phyloP scores from a whole-genome alignment of 1,284 basidiomycete genomes.

The Kwoniella shivajii region DNA sequence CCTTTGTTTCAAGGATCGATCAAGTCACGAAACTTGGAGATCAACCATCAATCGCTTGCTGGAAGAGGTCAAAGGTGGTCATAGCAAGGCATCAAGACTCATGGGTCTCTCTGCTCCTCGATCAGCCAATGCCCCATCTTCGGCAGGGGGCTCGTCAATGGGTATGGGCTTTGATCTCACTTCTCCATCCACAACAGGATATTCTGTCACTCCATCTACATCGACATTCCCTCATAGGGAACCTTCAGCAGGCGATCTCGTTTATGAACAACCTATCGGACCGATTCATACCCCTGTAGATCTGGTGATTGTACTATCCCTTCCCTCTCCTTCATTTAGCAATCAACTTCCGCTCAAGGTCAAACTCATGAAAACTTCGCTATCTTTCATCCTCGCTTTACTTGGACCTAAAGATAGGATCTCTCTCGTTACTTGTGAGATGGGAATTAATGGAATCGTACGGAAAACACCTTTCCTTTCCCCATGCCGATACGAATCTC shows the following conservation, averaged over 20 bases:
- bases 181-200: slow-evolving; percentile 10
- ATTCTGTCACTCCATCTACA: slow-evolving; percentile 6
- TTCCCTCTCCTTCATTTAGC: slow-evolving; percentile 79
- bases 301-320: slow-evolving; percentile 84
- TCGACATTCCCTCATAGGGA: slow-evolving; percentile 10
- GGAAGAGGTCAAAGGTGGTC: slow-evolving; percentile 28
- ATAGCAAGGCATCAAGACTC: slow-evolving; percentile 31
- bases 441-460: slow-evolving; percentile 71
- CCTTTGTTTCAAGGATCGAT: slow-evolving; percentile 86
- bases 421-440: slow-evolving; percentile 83
- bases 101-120: slow-evolving; percentile 25
- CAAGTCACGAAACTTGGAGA: slow-evolving; percentile 85
- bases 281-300: slow-evolving; percentile 86
- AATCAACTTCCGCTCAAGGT: slow-evolving; percentile 66
- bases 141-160: neutral
- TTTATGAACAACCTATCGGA: slow-evolving; percentile 55
- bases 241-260: slow-evolving; percentile 31
- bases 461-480: slow-evolving; percentile 86
- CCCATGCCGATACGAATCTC: slow-evolving; percentile 68
- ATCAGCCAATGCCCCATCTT: neutral
- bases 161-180: slow-evolving; percentile 12
- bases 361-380: slow-evolving; percentile 77
- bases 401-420: slow-evolving; percentile 75
- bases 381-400: slow-evolving; percentile 79
- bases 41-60: slow-evolving; percentile 75